Conservation (phyloP, 2,329 filamentous ascomycete species). For the Paracorniculantispora psalliotae region DNA sequence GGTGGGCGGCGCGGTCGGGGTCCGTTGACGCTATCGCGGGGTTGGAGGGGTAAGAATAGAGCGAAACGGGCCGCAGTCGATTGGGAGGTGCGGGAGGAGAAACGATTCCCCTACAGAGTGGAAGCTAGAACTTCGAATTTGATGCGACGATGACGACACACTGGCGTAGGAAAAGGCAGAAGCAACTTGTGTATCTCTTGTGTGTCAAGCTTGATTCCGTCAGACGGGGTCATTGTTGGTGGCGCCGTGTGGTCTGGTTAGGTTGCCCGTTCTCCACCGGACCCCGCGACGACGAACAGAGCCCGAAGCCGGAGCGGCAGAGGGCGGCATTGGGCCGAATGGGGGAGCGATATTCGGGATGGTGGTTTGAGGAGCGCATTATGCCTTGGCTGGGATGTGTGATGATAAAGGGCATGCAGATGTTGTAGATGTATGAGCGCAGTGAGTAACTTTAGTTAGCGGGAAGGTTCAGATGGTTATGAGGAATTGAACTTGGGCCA, state of each 20-base stretch:
- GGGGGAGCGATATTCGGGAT: not conserved
- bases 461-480: no score
- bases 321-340: not conserved
- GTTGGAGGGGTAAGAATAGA: constrained; percentile 6
- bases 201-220: not conserved
- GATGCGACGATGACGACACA: not conserved
- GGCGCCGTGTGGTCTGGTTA: not conserved
- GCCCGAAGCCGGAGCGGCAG: constrained; percentile 1
- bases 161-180: not conserved
- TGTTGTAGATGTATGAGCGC: not conserved
- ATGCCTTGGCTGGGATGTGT: not conserved
- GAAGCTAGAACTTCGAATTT: not conserved
- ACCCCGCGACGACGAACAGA: not conserved
- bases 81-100: not conserved
- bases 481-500: no score
- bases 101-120: not conserved
- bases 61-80: not conserved
- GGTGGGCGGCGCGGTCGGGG: not conserved
- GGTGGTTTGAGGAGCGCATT: not conserved
- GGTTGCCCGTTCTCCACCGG: not conserved
- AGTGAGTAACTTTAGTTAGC: not conserved
- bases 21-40: constrained; percentile 6
- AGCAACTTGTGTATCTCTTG: not conserved
- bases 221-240: constrained; percentile 2
- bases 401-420: not conserved